A percentile compares a stretch with the other conserved stretches of the same genome.
Conservation (phyloP, 2,329 filamentous ascomycete genomes). For the Trichophyton verrucosum region DNA sequence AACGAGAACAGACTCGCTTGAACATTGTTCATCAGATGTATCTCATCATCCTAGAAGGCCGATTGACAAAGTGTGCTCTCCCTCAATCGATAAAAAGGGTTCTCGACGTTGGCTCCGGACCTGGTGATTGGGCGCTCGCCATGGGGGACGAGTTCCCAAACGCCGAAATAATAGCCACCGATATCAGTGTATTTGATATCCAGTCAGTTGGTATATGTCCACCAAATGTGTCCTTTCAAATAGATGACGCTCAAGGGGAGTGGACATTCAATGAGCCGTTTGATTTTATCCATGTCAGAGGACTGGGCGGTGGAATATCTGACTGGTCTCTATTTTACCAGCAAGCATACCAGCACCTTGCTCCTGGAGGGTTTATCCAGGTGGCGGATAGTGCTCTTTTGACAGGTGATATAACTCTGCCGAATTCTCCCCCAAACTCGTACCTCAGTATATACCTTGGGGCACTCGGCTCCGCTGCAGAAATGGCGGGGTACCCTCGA, state of each 20-base stretch:
- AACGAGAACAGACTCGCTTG: conserved; percentile 51
- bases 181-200: conserved; percentile 34
- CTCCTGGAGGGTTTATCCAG: conserved; percentile 37
- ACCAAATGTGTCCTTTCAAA: conserved; percentile 36
- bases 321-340: conserved; percentile 37
- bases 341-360: conserved; percentile 35
- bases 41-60: conserved; percentile 31
- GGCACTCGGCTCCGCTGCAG: conserved; percentile 28
- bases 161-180: conserved; percentile 37
- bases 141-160: conserved; percentile 24
- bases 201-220: conserved; percentile 23
- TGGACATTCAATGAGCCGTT: conserved; percentile 40
- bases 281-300: conserved; percentile 39
- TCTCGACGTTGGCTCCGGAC: conserved; percentile 37
- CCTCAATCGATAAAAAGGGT: conserved; percentile 20
- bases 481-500: conserved; percentile 29
- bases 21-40: conserved; percentile 53
- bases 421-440: conserved; percentile 18
- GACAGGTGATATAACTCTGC: conserved; percentile 17
- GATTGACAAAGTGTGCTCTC: conserved; percentile 23
- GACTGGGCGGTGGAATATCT: conserved; percentile 36
- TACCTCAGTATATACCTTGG: conserved; percentile 24
- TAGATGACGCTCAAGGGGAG: conserved; percentile 37
- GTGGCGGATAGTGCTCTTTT: conserved; percentile 31
- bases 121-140: conserved; percentile 21